Conservation (phyloP, 2,329 filamentous ascomycete species). For the Didymella pomorum region DNA sequence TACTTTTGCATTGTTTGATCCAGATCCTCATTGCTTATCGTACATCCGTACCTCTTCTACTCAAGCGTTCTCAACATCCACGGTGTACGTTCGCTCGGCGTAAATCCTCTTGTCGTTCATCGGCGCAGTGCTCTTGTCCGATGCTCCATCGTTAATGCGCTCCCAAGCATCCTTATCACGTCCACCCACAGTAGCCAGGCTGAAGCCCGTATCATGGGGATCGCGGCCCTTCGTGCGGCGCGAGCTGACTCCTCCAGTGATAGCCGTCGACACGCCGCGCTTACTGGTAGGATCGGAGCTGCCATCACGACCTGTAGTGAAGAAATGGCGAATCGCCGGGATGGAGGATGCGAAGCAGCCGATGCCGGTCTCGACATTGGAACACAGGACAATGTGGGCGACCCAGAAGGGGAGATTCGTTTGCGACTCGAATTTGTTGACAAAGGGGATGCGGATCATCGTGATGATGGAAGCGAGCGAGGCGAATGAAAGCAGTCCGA, state of each 20-base stretch:
- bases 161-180: slow-evolving; percentile 29
- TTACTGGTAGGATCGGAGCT: slow-evolving; percentile 22
- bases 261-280: background rate
- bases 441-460: slow-evolving; percentile 30
- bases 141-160: slow-evolving; percentile 25
- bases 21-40: too few relatives aligned
- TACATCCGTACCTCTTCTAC: background rate
- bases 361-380: slow-evolving; percentile 36
- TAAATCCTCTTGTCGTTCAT: slow-evolving; percentile 25
- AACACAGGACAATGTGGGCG: slow-evolving; percentile 35
- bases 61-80: slow-evolving; percentile 23
- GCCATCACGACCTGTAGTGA: slow-evolving; percentile 17
- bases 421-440: slow-evolving; percentile 30
- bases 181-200: slow-evolving; percentile 22
- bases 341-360: slow-evolving; percentile 32
- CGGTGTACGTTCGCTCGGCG: slow-evolving; percentile 23
- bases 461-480: slow-evolving; percentile 25
- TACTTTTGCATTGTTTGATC: too few relatives aligned
- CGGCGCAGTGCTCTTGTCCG: slow-evolving; percentile 24
- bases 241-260: background rate
- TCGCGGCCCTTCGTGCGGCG: slow-evolving; percentile 10
- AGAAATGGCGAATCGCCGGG: slow-evolving; percentile 29
- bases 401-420: slow-evolving; percentile 34
- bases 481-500: slow-evolving; percentile 32
- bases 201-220: slow-evolving; percentile 26